Base-by-base conservation (phyloP, 2,329 filamentous ascomycete species). In the Kalmusia sp. region DNA sequence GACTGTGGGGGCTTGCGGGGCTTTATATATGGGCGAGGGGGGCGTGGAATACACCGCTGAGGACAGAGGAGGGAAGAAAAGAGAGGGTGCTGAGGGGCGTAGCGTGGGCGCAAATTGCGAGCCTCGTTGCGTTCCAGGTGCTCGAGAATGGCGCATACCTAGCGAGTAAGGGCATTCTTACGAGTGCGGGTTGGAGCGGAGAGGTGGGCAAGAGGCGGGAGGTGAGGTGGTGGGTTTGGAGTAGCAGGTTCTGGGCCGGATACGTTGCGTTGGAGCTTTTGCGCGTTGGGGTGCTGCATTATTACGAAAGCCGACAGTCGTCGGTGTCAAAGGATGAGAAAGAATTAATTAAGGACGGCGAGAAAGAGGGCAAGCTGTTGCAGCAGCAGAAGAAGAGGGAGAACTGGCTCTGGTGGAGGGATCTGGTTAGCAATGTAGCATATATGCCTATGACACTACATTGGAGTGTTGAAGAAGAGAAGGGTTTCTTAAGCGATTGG, bases 131-230 rank as follows among this genome's bases (percentile, higher is more conserved):
- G 8, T 96, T 90, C 78, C 92, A 97, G 76, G 77, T 84, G 1
- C 81, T 93, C 34, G 95, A 99, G 79, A 97, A 96, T 76, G 82
- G 84, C 33, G 89, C 89, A 14, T 96, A 89, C 77, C 82, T 98
- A 31, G 82, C 87, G 3, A 80, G 81, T 55, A 92, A 92, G 72
- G 87, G 88, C 17, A 84, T 96, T 3, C 70, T 96, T 25, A 69
- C 66, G 11, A 55, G 51, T 14, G 55, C 49, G 45, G 80, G 76
- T 14, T 81, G 84, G 76, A 74, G 76, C 5, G 79, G 81, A 12
- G 80, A 82, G 41, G 61, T 55, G 7, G 74, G 76, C 0, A 69
- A 72, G 47, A 63, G 51, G 27, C 82, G 82, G 41, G 83, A 90
- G 70, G 81, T 73, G 24, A 80, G 77, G 61, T 87, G 88, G 69